Conservation (phyloP, 2,329 filamentous ascomycete species). For the Arachnomyces sp. region DNA sequence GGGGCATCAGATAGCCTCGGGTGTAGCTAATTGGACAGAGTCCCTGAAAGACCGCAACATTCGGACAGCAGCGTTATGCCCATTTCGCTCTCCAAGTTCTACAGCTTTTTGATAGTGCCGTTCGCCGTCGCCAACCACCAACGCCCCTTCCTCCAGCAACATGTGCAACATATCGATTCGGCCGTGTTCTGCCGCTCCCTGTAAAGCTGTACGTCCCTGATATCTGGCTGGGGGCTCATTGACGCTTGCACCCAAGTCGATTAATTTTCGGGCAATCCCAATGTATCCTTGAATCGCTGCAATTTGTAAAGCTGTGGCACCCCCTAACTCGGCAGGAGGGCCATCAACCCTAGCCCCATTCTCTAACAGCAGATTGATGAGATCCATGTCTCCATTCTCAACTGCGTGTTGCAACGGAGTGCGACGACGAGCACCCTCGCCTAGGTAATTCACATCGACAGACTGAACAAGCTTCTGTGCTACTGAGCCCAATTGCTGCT, state of each 20-base stretch:
- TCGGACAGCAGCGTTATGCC: slow-evolving; percentile 11
- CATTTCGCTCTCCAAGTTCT: slow-evolving; percentile 11
- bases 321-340: slow-evolving; percentile 4
- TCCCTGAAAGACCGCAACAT: slow-evolving; percentile 5
- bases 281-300: slow-evolving; percentile 19
- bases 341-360: slow-evolving; percentile 10
- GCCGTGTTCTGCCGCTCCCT: slow-evolving; percentile 22
- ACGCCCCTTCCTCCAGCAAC: slow-evolving; percentile 18
- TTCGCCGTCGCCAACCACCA: slow-evolving; percentile 7
- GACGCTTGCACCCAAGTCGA: slow-evolving; percentile 16
- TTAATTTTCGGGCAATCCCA: slow-evolving; percentile 14
- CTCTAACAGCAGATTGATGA: slow-evolving; percentile 1
- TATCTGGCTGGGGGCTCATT: slow-evolving; percentile 12
- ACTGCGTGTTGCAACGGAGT: neutral
- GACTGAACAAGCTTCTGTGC: neutral
- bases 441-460: slow-evolving; percentile 1
- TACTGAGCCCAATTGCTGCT: neutral
- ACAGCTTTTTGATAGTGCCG: slow-evolving; percentile 11
- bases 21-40: too few species aligned
- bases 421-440: neutral
- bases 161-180: slow-evolving; percentile 22
- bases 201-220: slow-evolving; percentile 20
- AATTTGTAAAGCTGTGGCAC: slow-evolving; percentile 21
- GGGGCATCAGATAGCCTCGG: too few species aligned
- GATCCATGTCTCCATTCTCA: slow-evolving; percentile 3